phyloP scores from a whole-genome alignment of 768 basidiomycete species.

The Lactarius trivialis region DNA sequence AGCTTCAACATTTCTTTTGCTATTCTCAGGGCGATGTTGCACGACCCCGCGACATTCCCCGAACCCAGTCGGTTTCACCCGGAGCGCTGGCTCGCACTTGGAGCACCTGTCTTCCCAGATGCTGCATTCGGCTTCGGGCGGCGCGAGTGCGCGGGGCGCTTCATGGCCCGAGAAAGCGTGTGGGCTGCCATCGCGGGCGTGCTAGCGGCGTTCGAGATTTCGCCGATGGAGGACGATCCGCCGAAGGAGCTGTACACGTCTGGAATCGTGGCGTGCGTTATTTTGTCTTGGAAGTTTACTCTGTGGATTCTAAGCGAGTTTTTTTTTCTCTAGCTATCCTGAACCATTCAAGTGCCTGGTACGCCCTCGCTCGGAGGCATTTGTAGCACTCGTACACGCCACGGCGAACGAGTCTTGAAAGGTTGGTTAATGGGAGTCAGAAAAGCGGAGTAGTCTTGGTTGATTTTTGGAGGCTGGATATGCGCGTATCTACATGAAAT shows the following conservation, averaged over 20 bases:
- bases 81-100: neutral
- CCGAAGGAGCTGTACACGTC: neutral
- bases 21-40: slow-evolving; percentile 5
- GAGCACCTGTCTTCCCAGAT: neutral
- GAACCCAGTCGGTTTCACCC: neutral
- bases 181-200: neutral
- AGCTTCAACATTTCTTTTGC: neutral
- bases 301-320: neutral
- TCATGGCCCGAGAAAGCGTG: neutral
- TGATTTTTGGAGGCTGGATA: neutral
- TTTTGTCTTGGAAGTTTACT: neutral
- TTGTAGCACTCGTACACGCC: neutral
- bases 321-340: neutral
- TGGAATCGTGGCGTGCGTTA: neutral
- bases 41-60: neutral
- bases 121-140: slow-evolving; percentile 1
- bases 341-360: neutral
- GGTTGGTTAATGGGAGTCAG: neutral
- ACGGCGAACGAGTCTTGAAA: neutral
- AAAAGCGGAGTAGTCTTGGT: neutral
- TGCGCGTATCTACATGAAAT: neutral
- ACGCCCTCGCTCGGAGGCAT: neutral
- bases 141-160: neutral
- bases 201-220: neutral
- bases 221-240: neutral